Conservation (phyloP, 495 filamentous ascomycete genomes). For the Bacidia rubella region DNA sequence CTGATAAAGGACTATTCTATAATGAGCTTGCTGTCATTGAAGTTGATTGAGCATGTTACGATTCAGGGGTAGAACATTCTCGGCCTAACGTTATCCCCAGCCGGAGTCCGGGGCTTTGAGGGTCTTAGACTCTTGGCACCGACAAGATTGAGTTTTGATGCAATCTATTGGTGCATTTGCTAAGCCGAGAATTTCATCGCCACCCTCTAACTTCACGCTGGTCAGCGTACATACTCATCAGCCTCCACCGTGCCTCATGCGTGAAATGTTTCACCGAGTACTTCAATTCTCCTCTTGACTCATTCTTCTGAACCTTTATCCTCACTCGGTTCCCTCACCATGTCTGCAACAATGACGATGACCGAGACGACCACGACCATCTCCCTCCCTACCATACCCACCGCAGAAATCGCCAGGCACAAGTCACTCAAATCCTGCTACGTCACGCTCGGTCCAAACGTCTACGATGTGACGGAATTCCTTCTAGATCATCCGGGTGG, state of each 20-base stretch:
- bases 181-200: background rate
- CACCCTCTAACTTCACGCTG: background rate
- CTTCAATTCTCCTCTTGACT: too few relatives aligned
- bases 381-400: conserved; percentile 58
- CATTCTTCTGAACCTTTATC: background rate
- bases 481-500: conserved; percentile 83
- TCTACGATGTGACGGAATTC: conserved; percentile 91
- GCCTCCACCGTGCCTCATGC: background rate
- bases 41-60: background rate
- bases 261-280: background rate
- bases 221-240: background rate
- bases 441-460: conserved; percentile 76
- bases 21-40: too few relatives aligned
- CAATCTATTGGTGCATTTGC: background rate
- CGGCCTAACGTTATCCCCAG: background rate
- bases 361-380: background rate
- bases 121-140: background rate
- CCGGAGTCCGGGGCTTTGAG: background rate
- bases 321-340: background rate
- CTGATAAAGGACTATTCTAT: too few relatives aligned
- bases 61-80: background rate
- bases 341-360: background rate
- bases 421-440: conserved; percentile 79
- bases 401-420: conserved; percentile 65
- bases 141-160: background rate